Conservation (phyloP, 768 basidiomycete genomes). For the Obba rivulosa region DNA sequence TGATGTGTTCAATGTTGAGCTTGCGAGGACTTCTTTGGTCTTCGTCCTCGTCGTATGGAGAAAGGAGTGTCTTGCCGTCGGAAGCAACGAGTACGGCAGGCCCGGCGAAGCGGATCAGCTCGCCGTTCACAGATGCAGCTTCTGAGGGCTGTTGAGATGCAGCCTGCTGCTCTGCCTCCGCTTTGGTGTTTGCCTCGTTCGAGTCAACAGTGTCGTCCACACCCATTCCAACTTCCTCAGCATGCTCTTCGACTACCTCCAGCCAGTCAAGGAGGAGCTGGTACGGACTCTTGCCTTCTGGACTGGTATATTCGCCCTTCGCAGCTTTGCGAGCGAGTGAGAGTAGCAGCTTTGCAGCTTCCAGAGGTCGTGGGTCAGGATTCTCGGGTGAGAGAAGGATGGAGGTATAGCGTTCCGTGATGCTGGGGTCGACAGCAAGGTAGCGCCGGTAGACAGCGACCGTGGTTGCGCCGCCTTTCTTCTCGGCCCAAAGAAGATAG, state of each 20-base stretch:
- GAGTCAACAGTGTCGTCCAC: conserved; percentile 66
- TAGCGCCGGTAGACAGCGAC: conserved; percentile 87
- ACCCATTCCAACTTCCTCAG: conserved; percentile 90
- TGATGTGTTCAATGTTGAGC: conserved; percentile 83
- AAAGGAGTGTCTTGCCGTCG: conserved; percentile 41
- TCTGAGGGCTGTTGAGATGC: conserved; percentile 19
- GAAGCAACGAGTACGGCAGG: conserved; percentile 49
- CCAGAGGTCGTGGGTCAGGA: conserved; percentile 72
- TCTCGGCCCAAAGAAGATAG: conserved; percentile 90
- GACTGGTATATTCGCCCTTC: conserved; percentile 75
- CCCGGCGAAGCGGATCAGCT: conserved; percentile 68
- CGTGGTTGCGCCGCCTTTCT: conserved; percentile 70
- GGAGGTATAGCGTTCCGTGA: conserved; percentile 74
- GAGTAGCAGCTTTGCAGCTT: conserved; percentile 89
- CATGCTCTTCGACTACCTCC: conserved; percentile 82
- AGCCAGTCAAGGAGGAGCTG: conserved; percentile 91
- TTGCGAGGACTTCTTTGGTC: conserved; percentile 66
- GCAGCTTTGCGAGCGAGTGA: conserved; percentile 80
- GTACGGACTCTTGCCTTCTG: conserved; percentile 93
- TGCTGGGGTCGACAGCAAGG: conserved; percentile 70
- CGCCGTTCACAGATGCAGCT: conserved; percentile 47
- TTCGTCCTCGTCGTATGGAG: conserved; percentile 73
- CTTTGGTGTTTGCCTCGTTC: conserved; percentile 44
- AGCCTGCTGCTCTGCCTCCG: conserved; percentile 30
- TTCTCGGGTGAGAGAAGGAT: conserved; percentile 58